phyloP scores from a whole-genome alignment of 352 stramenopile genomes.

The Globisporangium takayamanum region DNA sequence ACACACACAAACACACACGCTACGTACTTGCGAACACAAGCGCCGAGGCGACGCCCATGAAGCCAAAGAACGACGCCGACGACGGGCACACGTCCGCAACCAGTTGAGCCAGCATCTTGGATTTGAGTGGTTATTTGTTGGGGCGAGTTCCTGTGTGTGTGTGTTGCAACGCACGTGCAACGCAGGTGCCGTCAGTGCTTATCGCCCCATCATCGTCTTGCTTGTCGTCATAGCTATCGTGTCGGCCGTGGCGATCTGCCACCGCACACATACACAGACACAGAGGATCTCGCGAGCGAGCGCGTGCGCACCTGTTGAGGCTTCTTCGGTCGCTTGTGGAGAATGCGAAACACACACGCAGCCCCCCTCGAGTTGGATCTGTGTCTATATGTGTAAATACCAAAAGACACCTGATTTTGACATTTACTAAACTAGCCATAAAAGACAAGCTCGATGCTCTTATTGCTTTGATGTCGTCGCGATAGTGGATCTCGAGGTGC shows the following conservation, averaged over 20 bases:
- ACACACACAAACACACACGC: not conserved
- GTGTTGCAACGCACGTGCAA: no score
- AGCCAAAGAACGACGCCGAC: slow-evolving; percentile 99
- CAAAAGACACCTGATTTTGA: not conserved
- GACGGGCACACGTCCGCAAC: slow-evolving; percentile 95
- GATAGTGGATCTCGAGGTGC: not conserved
- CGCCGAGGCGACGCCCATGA: slow-evolving; percentile 96
- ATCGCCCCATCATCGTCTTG: no score
- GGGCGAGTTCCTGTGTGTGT: no score
- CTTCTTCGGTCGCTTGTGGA: not conserved
- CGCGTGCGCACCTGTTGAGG: not conserved
- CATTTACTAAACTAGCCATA: not conserved
- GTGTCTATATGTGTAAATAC: not conserved
- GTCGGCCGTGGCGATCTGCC: no score
- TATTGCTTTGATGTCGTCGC: not conserved
- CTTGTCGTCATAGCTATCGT: no score
- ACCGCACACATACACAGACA: not conserved
- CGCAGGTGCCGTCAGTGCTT: no score
- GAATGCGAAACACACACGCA: not conserved
- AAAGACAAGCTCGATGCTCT: not conserved
- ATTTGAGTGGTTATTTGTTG: no score
- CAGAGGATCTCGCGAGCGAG: not conserved
- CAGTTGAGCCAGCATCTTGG: slow-evolving; percentile 34
- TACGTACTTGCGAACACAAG: slow-evolving; percentile 91
- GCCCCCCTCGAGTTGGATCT: not conserved